These are phyloP conservation scores for Singerocomus rubriflavus DNA, from an alignment of 1,284 basidiomycete genomes.

Conservation along the genomic window DNA sequence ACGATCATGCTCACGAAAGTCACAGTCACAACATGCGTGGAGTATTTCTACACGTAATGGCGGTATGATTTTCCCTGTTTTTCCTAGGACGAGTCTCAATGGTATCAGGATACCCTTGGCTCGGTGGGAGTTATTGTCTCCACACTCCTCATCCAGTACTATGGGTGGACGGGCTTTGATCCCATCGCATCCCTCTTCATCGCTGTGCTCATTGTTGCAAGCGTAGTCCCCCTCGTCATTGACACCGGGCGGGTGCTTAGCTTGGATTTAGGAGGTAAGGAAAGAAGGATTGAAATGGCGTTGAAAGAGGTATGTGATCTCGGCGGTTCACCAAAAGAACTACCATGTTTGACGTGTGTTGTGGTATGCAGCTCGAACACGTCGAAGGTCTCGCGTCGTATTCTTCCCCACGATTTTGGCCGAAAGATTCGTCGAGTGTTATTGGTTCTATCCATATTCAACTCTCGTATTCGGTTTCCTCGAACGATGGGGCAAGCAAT, in stretches of 20 bases:
- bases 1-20: conserved; percentile 63
- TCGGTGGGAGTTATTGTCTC: conserved; percentile 99
- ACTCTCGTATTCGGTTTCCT: conserved; percentile 47
- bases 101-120: conserved; percentile 75
- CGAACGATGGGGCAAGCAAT: conserved; percentile 54
- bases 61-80: conserved; percentile 48
- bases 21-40: conserved; percentile 99
- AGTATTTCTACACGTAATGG: conserved; percentile 93
- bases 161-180: conserved; percentile 99
- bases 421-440: conserved; percentile 82
- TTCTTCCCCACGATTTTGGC: conserved; percentile 89
- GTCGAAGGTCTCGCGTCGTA: conserved; percentile 83
- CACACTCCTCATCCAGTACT: conserved; percentile 92
- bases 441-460: conserved; percentile 92
- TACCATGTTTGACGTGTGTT: conserved; percentile 27
- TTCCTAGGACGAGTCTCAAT: conserved; percentile 13
- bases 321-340: neutral
- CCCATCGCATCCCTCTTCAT: conserved; percentile 98
- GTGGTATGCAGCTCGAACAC: conserved; percentile 43
- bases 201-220: conserved; percentile 91
- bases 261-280: conserved; percentile 78
- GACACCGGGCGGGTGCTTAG: conserved; percentile 90
- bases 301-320: conserved; percentile 61
- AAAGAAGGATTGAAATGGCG: conserved; percentile 66
- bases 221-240: conserved; percentile 91